phyloP scores from a whole-genome alignment of 768 basidiomycete genomes.

The Lentinula aciculospora region DNA sequence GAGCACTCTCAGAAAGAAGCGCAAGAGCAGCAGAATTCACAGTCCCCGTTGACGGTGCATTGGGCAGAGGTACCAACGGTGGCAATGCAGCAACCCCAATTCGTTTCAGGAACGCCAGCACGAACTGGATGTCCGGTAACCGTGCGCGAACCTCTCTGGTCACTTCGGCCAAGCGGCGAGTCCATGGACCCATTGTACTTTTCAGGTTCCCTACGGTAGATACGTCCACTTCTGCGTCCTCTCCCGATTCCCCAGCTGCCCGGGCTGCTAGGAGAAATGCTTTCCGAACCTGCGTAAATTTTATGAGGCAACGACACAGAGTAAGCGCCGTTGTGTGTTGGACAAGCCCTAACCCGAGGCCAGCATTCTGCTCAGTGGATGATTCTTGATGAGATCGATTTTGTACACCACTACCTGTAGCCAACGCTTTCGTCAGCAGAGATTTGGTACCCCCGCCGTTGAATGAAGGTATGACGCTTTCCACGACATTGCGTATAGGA shows the following conservation, averaged over 20 bases:
- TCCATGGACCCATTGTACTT: conserved; percentile 61
- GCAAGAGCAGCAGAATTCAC: conserved; percentile 36
- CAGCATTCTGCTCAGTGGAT: conserved; percentile 21
- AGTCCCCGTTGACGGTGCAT: conserved; percentile 9
- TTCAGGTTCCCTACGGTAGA: not conserved
- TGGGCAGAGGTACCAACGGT: not conserved
- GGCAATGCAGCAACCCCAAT: not conserved
- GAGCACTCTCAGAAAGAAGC: conserved; percentile 73
- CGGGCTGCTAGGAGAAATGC: conserved; percentile 42
- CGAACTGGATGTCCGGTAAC: conserved; percentile 82
- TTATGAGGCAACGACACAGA: conserved; percentile 69
- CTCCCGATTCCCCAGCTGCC: conserved; percentile 56
- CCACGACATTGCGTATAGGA: conserved; percentile 60
- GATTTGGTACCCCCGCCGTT: conserved; percentile 48
- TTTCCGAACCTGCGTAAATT: conserved; percentile 53
- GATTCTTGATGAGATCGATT: not conserved
- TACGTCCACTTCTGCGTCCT: conserved; percentile 23
- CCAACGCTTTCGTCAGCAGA: conserved; percentile 78
- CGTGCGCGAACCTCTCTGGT: conserved; percentile 69
- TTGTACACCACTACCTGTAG: conserved; percentile 19
- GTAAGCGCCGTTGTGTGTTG: conserved; percentile 82
- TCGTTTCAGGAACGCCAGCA: conserved; percentile 76
- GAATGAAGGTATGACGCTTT: conserved; percentile 71
- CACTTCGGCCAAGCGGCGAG: conserved; percentile 57
- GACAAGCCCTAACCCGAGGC: conserved; percentile 54